Conservation (phyloP, 1,139 yeast species). For the Pichia sp. region DNA sequence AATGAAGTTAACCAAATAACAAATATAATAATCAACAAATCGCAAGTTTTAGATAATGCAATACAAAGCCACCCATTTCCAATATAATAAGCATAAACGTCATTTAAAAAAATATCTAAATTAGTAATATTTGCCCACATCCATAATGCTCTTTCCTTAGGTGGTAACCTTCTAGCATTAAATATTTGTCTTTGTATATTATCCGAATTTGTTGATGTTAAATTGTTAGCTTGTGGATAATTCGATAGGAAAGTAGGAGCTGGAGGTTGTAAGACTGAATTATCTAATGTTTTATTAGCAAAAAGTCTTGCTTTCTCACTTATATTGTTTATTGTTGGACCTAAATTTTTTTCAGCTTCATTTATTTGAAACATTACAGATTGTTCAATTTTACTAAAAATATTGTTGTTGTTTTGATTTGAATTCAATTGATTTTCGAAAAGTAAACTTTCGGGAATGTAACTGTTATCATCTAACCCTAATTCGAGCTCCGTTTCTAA, state of each 20-base stretch:
- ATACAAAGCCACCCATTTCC: conserved; percentile 85
- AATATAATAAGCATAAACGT: conserved; percentile 75
- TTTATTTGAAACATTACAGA: conserved; percentile 18
- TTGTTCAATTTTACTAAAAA: conserved; percentile 13
- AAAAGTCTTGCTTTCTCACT: conserved; percentile 25
- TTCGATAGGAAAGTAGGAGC: conserved; percentile 16
- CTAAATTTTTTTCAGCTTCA: conserved; percentile 18
- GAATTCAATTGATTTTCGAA: conserved; percentile 18
- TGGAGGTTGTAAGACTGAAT: conserved; percentile 18
- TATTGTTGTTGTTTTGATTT: background rate
- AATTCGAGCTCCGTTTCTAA: conserved; percentile 17
- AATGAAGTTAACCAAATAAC: conserved; percentile 74
- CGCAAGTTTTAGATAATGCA: conserved; percentile 55
- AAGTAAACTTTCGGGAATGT: conserved; percentile 27
- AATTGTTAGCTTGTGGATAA: conserved; percentile 1
- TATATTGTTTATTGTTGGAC: conserved; percentile 19
- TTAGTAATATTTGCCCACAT: conserved; percentile 95
- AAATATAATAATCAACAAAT: conserved; percentile 67
- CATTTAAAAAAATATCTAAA: conserved; percentile 76
- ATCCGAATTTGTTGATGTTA: background rate
- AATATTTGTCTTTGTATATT: conserved; percentile 8
- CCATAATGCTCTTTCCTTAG: conserved; percentile 83
- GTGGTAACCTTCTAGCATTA: conserved; percentile 24
- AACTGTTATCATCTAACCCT: conserved; percentile 16
- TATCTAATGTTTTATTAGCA: conserved; percentile 27